Evolutionary conservation across 306 rosid genomes (phyloP).

Genomic region (Comarum palustre): DNA sequence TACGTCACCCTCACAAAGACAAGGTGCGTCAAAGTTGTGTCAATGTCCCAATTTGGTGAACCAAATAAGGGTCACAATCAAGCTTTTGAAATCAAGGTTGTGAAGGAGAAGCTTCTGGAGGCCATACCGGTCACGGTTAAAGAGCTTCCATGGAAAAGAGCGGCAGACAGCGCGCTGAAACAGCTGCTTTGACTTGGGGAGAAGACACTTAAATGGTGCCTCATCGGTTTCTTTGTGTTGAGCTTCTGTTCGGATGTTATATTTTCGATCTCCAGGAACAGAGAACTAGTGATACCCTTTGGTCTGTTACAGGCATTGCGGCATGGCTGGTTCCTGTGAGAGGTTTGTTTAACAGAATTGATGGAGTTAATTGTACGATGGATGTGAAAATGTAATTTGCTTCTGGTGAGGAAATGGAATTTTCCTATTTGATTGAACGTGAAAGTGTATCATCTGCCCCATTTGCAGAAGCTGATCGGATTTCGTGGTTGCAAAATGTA

Average conservation of each 20-base stretch:
- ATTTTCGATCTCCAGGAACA: slow-evolving; percentile 34
- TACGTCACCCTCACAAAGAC: background rate
- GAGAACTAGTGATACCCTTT: slow-evolving; percentile 40
- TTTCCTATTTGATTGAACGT: background rate
- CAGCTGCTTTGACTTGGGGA: slow-evolving; percentile 27
- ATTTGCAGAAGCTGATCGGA: background rate
- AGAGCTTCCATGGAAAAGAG: slow-evolving; percentile 41
- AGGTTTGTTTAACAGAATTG: slow-evolving; percentile 13
- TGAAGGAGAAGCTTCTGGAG: slow-evolving; percentile 38
- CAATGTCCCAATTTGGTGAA: slow-evolving; percentile 31
- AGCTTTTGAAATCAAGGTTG: slow-evolving; percentile 10
- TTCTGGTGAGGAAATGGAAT: background rate
- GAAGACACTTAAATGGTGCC: slow-evolving; percentile 33
- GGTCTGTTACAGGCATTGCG: slow-evolving; percentile 43
- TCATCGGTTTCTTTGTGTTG: slow-evolving; percentile 15
- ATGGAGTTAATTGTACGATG: background rate
- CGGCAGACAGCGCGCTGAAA: slow-evolving; percentile 28
- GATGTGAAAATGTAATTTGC: slow-evolving; percentile 14
- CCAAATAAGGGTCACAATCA: slow-evolving; percentile 9
- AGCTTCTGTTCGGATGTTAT: slow-evolving; percentile 36
- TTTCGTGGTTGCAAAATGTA: background rate
- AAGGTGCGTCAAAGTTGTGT: slow-evolving; percentile 22
- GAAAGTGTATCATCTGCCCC: background rate
- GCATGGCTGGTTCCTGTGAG: slow-evolving; percentile 48
- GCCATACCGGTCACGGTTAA: slow-evolving; percentile 37